phyloP scores from a whole-genome alignment of 257 asterid genomes.

The Petrea volubilis region DNA sequence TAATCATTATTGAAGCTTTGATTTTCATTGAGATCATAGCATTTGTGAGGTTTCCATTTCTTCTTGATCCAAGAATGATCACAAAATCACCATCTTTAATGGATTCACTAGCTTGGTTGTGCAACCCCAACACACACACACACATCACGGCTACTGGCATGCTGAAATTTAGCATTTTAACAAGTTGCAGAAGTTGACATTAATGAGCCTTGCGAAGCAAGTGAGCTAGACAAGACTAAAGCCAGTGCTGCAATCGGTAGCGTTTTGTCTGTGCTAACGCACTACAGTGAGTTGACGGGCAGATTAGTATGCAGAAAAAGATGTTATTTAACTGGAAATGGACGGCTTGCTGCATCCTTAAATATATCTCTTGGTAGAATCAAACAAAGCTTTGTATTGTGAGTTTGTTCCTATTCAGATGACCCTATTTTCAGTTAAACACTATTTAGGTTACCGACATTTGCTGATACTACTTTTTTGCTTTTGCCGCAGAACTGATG shows the following conservation, averaged over 20 bases:
- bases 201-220: conserved; percentile 73
- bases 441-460: background rate
- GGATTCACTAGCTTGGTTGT: background rate
- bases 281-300: conserved; percentile 76
- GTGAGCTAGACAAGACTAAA: conserved; percentile 72
- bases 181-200: conserved; percentile 58
- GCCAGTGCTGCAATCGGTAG: conserved; percentile 58
- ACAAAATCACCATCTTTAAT: background rate
- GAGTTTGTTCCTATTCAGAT: conserved; percentile 62
- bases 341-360: conserved; percentile 55
- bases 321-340: conserved; percentile 49
- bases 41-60: background rate
- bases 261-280: conserved; percentile 71
- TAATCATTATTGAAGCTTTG: conserved; percentile 11
- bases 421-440: conserved; percentile 19
- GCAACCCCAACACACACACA: too few relatives aligned
- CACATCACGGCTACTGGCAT: background rate
- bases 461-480: conserved; percentile 20
- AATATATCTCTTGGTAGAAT: conserved; percentile 93
- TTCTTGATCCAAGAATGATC: background rate
- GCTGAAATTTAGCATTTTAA: conserved; percentile 12
- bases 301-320: conserved; percentile 60
- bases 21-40: background rate
- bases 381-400: conserved; percentile 99
- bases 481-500: conserved; percentile 60